Base-by-base conservation (phyloP, 2,329 filamentous ascomycete species). In the Fusarium citri region DNA sequence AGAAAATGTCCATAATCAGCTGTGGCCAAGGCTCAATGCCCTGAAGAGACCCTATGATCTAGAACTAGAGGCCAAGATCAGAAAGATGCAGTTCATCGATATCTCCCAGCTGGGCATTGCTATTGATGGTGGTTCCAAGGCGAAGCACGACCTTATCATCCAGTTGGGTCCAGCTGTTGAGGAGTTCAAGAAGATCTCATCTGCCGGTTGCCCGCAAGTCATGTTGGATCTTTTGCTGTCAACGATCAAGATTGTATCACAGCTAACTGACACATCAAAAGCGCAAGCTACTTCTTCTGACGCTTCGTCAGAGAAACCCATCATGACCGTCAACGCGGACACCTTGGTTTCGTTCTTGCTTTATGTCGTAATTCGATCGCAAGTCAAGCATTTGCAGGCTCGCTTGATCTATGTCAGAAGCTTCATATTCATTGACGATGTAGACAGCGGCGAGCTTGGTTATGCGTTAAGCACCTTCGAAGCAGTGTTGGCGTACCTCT, bases 341-440 rank as follows among this genome's bases (percentile, higher is more conserved):
- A 94, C 95, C 0, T 83, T 99, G 28, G 96, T 99, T 3, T 98
- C 96, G 1, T 83, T 99, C 63, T 85, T 99, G 16, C 85, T 99
- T 22, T 90, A 97, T 66, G 94, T 99, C 18, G 92, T 99, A 14
- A 98, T 99, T 65, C 88, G 95, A 68, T 93, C 95, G 14, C 92
- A 96, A 64, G 90, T 97, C 26, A 90, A 92, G 62, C 91, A 98
- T 79, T 84, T 99, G 11, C 93, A 97, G 74, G 94, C 96, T 5
- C 88, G 95, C 22, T 83, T 99, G 48, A 86, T 92, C n/a, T 99
- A 98, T 78, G 97, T 98, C 86, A 92, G 95, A 45, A 94, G 97
- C 76, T 99, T 98, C 77, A 96, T 98, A 72, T 99, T 97, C 80
- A 94, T 97, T 53, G 96, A 98, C 74, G 96, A 99, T 80, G 94